Evolutionary conservation across 108 stramenopile species (phyloP).

Genomic region (Skeletonema potamos): DNA sequence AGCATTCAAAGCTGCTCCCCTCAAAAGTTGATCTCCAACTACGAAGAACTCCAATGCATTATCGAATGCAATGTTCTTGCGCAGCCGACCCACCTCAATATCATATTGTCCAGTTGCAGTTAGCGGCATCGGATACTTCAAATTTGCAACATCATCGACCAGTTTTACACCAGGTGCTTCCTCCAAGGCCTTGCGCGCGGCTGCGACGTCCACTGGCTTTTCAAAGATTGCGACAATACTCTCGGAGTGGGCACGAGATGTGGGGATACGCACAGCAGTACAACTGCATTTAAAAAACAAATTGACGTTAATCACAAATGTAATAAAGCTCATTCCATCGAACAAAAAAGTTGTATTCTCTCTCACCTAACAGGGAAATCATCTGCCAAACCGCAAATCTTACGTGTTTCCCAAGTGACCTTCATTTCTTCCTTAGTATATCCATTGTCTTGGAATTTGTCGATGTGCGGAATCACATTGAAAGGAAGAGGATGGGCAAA

Average conservation of each 20-base stretch:
- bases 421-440: conserved; percentile 99
- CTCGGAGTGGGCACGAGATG: conserved; percentile 96
- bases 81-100: conserved; percentile 92
- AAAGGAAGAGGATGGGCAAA: conserved; percentile 98
- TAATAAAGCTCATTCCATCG: background rate
- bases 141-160: conserved; percentile 69
- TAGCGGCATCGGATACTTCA: conserved; percentile 95
- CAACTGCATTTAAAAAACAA: conserved; percentile 43
- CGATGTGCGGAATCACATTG: conserved; percentile 99
- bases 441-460: conserved; percentile 97
- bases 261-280: conserved; percentile 97
- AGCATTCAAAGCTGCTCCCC: conserved; percentile 97
- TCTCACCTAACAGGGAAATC: conserved; percentile 74
- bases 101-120: conserved; percentile 95
- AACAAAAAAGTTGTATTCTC: background rate
- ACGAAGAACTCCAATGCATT: conserved; percentile 97
- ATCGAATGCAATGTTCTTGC: conserved; percentile 84
- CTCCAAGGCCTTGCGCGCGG: conserved; percentile 73
- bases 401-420: conserved; percentile 97
- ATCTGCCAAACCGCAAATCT: conserved; percentile 85
- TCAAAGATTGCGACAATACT: conserved; percentile 92
- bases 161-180: conserved; percentile 83
- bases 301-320: background rate
- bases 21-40: conserved; percentile 95
- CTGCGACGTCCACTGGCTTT: conserved; percentile 79